Percentiles rank a stretch among this genome's conserved stretches.
These are phyloP conservation scores for Kwoniella shivajii DNA, from an alignment of 1,284 basidiomycete genomes.

Conservation along the genomic window DNA sequence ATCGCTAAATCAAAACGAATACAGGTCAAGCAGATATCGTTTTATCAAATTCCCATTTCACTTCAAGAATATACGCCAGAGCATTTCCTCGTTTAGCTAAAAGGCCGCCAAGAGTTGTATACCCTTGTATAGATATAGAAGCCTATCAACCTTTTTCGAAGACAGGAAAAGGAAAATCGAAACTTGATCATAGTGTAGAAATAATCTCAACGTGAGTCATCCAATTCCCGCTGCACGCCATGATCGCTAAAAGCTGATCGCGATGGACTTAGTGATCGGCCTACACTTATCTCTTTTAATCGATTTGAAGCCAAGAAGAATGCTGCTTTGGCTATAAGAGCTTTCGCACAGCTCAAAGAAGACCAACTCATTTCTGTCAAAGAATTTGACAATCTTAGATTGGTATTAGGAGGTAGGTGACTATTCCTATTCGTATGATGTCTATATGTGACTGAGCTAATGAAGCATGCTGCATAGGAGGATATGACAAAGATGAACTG, in stretches of 20 bases:
- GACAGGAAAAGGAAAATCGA: constrained; percentile 35
- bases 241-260: neutral
- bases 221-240: neutral
- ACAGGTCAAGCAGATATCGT: constrained; percentile 83
- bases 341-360: constrained; percentile 60
- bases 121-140: constrained; percentile 84
- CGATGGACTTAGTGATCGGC: constrained; percentile 61
- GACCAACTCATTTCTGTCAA: constrained; percentile 24
- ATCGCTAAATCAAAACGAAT: neutral
- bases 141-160: constrained; percentile 60
- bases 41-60: constrained; percentile 90
- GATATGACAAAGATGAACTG: constrained; percentile 69
- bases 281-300: constrained; percentile 85
- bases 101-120: constrained; percentile 69
- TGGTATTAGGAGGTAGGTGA: constrained; percentile 75
- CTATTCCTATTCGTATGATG: neutral
- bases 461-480: constrained; percentile 58
- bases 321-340: constrained; percentile 72
- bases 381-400: constrained; percentile 55
- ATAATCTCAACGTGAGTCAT: constrained; percentile 68
- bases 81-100: constrained; percentile 73
- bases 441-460: too few relatives aligned
- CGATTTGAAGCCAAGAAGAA: constrained; percentile 98
- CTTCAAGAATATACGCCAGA: constrained; percentile 72
- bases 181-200: constrained; percentile 59